These are phyloP conservation scores for Trametes gibbosa DNA, from an alignment of 768 basidiomycete genomes.

Conservation along the genomic window DNA sequence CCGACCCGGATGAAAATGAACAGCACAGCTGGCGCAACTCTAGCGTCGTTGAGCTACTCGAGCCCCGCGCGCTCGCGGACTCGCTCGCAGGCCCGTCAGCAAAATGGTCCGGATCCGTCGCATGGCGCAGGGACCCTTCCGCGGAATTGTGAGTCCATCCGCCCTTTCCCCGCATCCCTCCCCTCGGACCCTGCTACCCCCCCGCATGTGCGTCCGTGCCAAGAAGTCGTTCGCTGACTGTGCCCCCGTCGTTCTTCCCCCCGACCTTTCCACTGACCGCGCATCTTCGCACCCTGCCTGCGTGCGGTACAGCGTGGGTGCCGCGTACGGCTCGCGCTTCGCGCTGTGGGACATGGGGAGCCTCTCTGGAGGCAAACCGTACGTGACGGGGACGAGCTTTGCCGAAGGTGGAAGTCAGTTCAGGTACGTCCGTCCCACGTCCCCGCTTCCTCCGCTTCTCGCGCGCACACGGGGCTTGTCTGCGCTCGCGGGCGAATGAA, in stretches of 20 bases:
- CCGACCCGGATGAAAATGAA: slow-evolving; percentile 55
- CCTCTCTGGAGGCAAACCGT: slow-evolving; percentile 72
- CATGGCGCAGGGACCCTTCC: slow-evolving; percentile 64
- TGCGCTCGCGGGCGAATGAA: neutral
- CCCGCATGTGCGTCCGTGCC: neutral
- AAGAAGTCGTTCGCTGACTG: neutral
- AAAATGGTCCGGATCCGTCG: slow-evolving; percentile 56
- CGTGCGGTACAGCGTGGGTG: slow-evolving; percentile 56
- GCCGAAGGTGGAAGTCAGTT: slow-evolving; percentile 67
- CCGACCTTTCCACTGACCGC: neutral
- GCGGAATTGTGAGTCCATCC: slow-evolving; percentile 58
- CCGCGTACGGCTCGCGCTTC: slow-evolving; percentile 68
- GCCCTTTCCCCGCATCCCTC: neutral
- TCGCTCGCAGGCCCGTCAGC: slow-evolving; percentile 44
- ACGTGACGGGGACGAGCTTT: slow-evolving; percentile 58
- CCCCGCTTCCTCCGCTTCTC: neutral
- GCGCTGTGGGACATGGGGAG: slow-evolving; percentile 75
- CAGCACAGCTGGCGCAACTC: slow-evolving; percentile 57
- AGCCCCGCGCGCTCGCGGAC: slow-evolving; percentile 61
- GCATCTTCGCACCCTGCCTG: neutral
- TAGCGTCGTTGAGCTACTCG: slow-evolving; percentile 68
- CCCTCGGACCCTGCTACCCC: neutral
- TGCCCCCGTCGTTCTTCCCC: neutral
- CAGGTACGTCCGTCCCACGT: slow-evolving; percentile 43
- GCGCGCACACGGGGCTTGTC: neutral